Percentiles rank a stretch among this genome's conserved stretches.
These are phyloP conservation scores for Sonneratia caseolaris DNA, from an alignment of 345 rosid genomes.

Conservation along the genomic window DNA sequence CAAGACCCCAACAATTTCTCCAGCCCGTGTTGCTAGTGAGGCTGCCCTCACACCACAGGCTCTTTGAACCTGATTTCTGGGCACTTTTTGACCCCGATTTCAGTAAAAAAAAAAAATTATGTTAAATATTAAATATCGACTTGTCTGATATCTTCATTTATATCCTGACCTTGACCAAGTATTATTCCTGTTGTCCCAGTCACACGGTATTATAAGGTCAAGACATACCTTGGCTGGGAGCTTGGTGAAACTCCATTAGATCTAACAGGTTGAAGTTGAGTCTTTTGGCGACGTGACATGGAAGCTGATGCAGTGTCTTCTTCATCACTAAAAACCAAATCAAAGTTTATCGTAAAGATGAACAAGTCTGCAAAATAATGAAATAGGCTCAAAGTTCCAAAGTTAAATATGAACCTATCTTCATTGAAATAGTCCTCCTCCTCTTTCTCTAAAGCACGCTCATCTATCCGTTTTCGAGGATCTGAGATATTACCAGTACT, in stretches of 20 bases:
- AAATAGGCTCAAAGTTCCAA: background rate
- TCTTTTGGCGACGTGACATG: slow-evolving; percentile 31
- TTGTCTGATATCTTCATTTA: background rate
- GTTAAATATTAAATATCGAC: background rate
- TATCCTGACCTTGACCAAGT: background rate
- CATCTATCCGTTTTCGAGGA: slow-evolving; percentile 63
- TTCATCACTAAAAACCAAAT: slow-evolving; percentile 57
- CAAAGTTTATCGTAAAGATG: background rate
- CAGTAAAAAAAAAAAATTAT: too few relatives aligned
- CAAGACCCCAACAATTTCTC: background rate
- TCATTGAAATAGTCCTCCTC: slow-evolving; percentile 98
- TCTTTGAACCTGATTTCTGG: background rate
- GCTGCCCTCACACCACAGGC: background rate
- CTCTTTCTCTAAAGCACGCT: slow-evolving; percentile 91
- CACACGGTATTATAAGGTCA: background rate
- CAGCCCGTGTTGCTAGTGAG: background rate
- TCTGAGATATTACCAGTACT: slow-evolving; percentile 39
- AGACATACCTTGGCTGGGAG: slow-evolving; percentile 46
- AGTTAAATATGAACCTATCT: slow-evolving; percentile 47
- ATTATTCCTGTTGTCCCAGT: background rate
- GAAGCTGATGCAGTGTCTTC: slow-evolving; percentile 81
- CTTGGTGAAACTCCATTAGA: slow-evolving; percentile 70
- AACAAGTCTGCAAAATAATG: background rate
- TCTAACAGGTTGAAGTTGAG: slow-evolving; percentile 38
- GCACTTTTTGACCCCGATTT: background rate